Conservation (phyloP, 192 early-diverging fungal genomes). For the Borealophlyctis nickersoniae region DNA sequence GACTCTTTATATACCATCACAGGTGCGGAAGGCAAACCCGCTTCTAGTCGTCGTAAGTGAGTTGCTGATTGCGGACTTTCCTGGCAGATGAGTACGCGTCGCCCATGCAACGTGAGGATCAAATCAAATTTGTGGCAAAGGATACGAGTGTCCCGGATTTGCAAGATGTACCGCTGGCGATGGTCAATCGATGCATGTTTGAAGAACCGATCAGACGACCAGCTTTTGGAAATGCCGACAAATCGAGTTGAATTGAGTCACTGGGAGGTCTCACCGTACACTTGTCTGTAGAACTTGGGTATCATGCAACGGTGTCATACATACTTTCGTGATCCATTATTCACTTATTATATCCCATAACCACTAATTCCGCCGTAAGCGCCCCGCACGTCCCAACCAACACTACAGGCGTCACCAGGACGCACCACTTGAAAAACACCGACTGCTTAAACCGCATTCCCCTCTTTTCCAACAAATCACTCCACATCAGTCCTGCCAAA, state of each 20-base stretch:
- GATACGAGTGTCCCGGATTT: neutral
- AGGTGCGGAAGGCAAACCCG: slow-evolving; percentile 36
- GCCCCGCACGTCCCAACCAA: slow-evolving; percentile 42
- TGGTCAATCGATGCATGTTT: too few relatives aligned
- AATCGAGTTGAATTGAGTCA: too few relatives aligned
- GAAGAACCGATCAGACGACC: too few relatives aligned
- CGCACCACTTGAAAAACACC: slow-evolving; percentile 58
- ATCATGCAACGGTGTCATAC: too few relatives aligned
- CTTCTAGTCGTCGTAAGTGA: neutral
- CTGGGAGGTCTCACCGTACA: too few relatives aligned
- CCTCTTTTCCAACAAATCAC: slow-evolving; percentile 24
- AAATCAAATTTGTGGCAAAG: neutral
- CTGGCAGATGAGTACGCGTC: neutral
- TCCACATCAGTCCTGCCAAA: slow-evolving; percentile 68
- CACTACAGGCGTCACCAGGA: slow-evolving; percentile 55
- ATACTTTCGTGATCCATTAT: too few relatives aligned
- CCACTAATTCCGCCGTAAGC: slow-evolving; percentile 51
- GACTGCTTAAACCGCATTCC: slow-evolving; percentile 39
- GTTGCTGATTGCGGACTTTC: neutral
- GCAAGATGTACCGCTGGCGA: neutral
- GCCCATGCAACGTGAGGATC: neutral
- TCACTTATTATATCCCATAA: slow-evolving; percentile 18
- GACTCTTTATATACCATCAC: slow-evolving; percentile 72
- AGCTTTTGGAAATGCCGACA: too few relatives aligned
- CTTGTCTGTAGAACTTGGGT: too few relatives aligned